Percentiles rank a stretch among this genome's conserved stretches.
These are phyloP conservation scores for Inga oerstediana DNA, from an alignment of 306 rosid genomes.

Conservation along the genomic window DNA sequence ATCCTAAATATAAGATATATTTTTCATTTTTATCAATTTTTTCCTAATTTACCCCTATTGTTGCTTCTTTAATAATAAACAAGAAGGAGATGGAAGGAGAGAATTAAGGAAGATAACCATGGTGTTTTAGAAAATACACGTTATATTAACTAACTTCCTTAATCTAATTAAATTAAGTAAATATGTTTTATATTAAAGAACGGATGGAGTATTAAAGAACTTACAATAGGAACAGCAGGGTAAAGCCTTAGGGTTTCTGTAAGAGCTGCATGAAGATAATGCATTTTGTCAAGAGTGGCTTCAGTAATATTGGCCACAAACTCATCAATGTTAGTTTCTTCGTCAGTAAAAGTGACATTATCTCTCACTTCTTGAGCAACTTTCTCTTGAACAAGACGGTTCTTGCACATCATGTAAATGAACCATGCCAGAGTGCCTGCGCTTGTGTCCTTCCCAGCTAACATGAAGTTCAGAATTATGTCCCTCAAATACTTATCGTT, in stretches of 20 bases:
- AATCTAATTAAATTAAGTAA: too few species aligned
- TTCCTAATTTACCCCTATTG: too few species aligned
- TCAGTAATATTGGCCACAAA: conserved; percentile 55
- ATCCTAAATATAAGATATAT: too few species aligned
- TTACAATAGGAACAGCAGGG: conserved; percentile 71
- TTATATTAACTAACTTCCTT: too few species aligned
- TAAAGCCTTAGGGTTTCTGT: conserved; percentile 84
- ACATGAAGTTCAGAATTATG: conserved; percentile 65
- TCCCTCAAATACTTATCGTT: conserved; percentile 69
- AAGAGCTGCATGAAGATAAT: conserved; percentile 78
- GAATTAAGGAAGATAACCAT: too few species aligned
- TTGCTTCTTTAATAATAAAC: too few species aligned
- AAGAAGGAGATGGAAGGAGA: too few species aligned
- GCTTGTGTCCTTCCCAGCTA: conserved; percentile 78
- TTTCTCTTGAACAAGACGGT: conserved; percentile 72
- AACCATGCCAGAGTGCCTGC: conserved; percentile 84
- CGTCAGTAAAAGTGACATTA: conserved; percentile 39
- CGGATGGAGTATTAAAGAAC: background rate
- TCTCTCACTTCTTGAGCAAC: conserved; percentile 68
- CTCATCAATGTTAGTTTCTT: conserved; percentile 43
- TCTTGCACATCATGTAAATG: conserved; percentile 76
- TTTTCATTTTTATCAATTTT: too few species aligned
- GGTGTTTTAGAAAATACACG: too few species aligned
- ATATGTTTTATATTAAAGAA: too few species aligned
- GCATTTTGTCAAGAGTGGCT: conserved; percentile 65